Evolutionary conservation across 176 grass and related monocot species (phyloP).

Genomic region (Eleusine indica): DNA sequence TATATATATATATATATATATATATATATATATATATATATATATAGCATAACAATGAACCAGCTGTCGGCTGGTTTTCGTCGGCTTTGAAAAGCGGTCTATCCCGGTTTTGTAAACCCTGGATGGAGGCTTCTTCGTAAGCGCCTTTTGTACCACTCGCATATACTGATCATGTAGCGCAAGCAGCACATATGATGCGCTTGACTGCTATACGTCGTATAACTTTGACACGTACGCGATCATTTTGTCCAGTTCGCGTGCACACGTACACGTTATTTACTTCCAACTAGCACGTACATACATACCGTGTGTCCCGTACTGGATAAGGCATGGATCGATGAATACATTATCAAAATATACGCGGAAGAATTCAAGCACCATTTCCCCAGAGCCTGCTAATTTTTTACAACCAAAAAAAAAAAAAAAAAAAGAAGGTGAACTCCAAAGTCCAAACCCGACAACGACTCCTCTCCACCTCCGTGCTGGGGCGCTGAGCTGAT

Average conservation of each 20-base stretch:
- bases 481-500: no score
- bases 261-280: background rate
- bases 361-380: background rate
- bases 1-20: no score
- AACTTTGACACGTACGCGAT: background rate
- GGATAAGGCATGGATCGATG: background rate
- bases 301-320: background rate
- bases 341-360: background rate
- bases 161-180: no score
- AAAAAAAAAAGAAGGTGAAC: background rate
- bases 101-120: no score
- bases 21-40: no score
- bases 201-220: no score
- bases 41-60: no score
- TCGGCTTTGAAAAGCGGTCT: no score
- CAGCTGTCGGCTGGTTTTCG: no score
- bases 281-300: background rate
- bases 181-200: no score
- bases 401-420: background rate
- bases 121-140: no score
- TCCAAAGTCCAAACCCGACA: background rate
- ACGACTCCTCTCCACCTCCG: background rate
- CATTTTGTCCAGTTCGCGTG: background rate
- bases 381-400: background rate
- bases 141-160: no score